Conservation (phyloP, 2,329 filamentous ascomycete genomes). For the Alternaria viburni region DNA sequence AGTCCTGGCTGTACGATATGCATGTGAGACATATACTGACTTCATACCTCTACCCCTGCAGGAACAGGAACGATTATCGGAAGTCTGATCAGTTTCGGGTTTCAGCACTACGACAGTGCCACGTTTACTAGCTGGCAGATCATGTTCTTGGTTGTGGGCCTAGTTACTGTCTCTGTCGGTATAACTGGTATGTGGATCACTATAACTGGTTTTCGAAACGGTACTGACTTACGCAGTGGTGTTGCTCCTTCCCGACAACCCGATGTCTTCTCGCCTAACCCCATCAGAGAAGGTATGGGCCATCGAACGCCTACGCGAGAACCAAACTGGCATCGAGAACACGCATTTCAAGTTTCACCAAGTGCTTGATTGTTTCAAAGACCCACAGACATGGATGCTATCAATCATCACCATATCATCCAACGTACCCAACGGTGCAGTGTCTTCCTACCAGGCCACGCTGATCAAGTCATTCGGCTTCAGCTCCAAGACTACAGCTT, state of each 20-base stretch:
- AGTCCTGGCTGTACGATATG: background rate
- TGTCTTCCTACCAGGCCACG: slow-evolving; percentile 40
- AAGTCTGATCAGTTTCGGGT: slow-evolving; percentile 64
- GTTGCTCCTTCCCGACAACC: slow-evolving; percentile 61
- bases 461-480: slow-evolving; percentile 48
- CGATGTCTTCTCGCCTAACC: slow-evolving; percentile 31
- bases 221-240: slow-evolving; percentile 46
- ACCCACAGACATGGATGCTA: slow-evolving; percentile 50
- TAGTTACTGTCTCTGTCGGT: slow-evolving; percentile 41
- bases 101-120: slow-evolving; percentile 60
- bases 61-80: slow-evolving; percentile 60
- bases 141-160: slow-evolving; percentile 67
- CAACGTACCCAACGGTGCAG: slow-evolving; percentile 48
- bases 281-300: slow-evolving; percentile 32
- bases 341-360: slow-evolving; percentile 55
- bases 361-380: slow-evolving; percentile 53
- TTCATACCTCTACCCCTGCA: slow-evolving; percentile 49
- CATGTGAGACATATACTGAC: background rate
- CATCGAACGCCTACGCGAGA: slow-evolving; percentile 51
- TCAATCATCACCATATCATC: slow-evolving; percentile 41
- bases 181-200: slow-evolving; percentile 20
- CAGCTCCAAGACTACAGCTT: slow-evolving; percentile 36
- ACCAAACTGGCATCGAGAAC: slow-evolving; percentile 60
- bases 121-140: slow-evolving; percentile 67
- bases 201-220: rapidly evolving